Evolutionary conservation across 2,329 filamentous ascomycete genomes (phyloP).

Genomic region (Nothophaeocryptopus gaeumannii): DNA sequence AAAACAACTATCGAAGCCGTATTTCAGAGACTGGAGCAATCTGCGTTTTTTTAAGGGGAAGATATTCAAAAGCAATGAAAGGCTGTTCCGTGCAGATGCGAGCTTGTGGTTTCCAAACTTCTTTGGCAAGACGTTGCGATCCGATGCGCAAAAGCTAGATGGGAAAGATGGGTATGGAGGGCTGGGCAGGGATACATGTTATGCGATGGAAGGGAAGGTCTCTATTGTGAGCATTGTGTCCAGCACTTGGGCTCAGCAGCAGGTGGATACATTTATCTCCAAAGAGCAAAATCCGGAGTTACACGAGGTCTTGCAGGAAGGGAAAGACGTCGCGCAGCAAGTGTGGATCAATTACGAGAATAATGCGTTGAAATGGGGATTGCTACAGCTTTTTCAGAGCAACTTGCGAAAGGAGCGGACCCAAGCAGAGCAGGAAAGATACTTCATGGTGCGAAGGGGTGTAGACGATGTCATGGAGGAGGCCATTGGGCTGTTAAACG

Average conservation of each 20-base stretch:
- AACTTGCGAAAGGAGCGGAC: conserved; percentile 48
- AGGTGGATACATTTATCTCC: conserved; percentile 70
- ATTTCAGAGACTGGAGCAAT: conserved; percentile 94
- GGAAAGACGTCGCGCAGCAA: conserved; percentile 61
- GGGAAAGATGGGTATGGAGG: conserved; percentile 45
- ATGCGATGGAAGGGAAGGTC: conserved; percentile 67
- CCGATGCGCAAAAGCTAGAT: conserved; percentile 65
- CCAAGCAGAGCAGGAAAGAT: conserved; percentile 53
- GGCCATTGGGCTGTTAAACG: conserved; percentile 71
- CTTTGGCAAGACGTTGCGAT: conserved; percentile 70
- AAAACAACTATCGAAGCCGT: conserved; percentile 75
- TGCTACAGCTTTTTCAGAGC: conserved; percentile 53
- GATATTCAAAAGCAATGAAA: conserved; percentile 79
- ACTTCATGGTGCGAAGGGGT: conserved; percentile 60
- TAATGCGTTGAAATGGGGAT: conserved; percentile 62
- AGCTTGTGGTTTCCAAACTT: conserved; percentile 95
- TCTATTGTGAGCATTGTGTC: conserved; percentile 75
- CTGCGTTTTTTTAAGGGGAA: conserved; percentile 81
- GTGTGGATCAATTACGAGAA: conserved; percentile 89
- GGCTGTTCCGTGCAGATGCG: conserved; percentile 77
- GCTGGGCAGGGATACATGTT: conserved; percentile 66
- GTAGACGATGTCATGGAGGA: conserved; percentile 57
- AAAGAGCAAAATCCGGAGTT: conserved; percentile 67
- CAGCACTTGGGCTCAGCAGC: conserved; percentile 79
- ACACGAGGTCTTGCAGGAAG: conserved; percentile 57